Evolutionary conservation across 495 filamentous ascomycete genomes (phyloP).

Genomic region (Aspergillus homomorphus): DNA sequence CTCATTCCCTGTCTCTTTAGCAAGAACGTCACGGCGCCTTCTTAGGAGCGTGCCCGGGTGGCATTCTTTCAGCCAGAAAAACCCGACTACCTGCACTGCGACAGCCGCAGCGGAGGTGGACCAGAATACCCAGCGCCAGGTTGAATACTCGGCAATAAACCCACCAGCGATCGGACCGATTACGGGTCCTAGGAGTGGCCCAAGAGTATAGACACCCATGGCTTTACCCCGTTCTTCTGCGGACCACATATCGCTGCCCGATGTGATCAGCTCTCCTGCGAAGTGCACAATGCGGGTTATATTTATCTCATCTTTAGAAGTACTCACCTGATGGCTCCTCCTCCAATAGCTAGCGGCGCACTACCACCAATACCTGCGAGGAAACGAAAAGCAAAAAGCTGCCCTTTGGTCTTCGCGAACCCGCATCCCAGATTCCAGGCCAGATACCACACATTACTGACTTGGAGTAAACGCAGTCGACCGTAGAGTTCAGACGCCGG

Average conservation of each 20-base stretch:
- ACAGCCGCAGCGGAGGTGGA: constrained; percentile 56
- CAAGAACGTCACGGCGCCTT: constrained; percentile 51
- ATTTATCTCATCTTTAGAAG: too few species aligned
- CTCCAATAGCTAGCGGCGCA: constrained; percentile 9
- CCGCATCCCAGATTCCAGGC: constrained; percentile 12
- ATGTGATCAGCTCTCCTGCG: neutral
- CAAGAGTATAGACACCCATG: constrained; percentile 13
- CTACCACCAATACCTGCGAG: constrained; percentile 13
- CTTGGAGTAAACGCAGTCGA: constrained; percentile 8
- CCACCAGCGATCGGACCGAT: constrained; percentile 48
- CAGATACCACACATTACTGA: constrained; percentile 12
- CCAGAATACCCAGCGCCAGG: constrained; percentile 56
- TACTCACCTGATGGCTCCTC: constrained; percentile 6
- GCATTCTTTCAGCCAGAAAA: constrained; percentile 66
- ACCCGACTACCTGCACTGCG: constrained; percentile 56
- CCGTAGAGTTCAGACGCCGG: constrained; percentile 13
- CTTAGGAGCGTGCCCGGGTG: constrained; percentile 60
- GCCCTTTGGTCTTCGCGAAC: neutral
- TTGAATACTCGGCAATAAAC: constrained; percentile 52
- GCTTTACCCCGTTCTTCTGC: constrained; percentile 13
- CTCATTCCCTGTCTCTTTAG: constrained; percentile 58
- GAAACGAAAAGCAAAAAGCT: constrained; percentile 15
- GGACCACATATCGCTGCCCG: constrained; percentile 7
- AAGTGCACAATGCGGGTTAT: too few species aligned
- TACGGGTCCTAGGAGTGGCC: constrained; percentile 9